Evolutionary conservation across 2,329 filamentous ascomycete species (phyloP), one percentile per base, ranked within the genome.

Genomic region (Cladosporium sp.): DNA sequence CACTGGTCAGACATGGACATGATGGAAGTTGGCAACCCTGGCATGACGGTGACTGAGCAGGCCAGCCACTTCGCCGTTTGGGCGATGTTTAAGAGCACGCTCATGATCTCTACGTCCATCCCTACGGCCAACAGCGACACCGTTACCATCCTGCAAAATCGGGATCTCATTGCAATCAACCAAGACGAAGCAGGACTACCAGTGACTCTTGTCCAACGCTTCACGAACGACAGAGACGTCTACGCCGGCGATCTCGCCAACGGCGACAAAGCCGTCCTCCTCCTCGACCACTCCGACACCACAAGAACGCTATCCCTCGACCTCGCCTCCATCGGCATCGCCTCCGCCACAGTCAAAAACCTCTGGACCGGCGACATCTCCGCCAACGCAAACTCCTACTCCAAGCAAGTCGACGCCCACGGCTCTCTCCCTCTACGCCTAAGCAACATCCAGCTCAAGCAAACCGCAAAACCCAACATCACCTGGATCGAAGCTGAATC

Each of bases 161-260:
- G 81, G 0, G 82, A 82, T 47, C 77, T 84, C 66, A 75, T 85
- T 44, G 82, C 82, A 12, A 74, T 85, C 65, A 82, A 79, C 65
- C 83, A 85, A 68, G 83, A 85, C 67, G 77, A 81, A 0, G 74
- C 87, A 0, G 84, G 80, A 0, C 75, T 82, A 63, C 83, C 85
- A 54, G 84, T 85, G 0, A 78, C 78, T n/a, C 76, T 89, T 1
- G 73, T 82, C 1, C 77, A 77, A 18, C 73, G 79, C 36, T 78
- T 76, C 65, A 78, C 78, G 0, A 75, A 77, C 57, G 76, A 79
- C 60, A 76, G 74, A 68, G 79, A 81, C 54, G 66, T 80, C 10
- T 81, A 75, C 74, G 71, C 74, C 7, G 79, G 79, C 10, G 71
- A 75, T 8, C 75, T 81, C 1, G 74, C 76, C 1, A 75, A 73